phyloP scores from a whole-genome alignment of 768 basidiomycete species.

The Chiua virens region DNA sequence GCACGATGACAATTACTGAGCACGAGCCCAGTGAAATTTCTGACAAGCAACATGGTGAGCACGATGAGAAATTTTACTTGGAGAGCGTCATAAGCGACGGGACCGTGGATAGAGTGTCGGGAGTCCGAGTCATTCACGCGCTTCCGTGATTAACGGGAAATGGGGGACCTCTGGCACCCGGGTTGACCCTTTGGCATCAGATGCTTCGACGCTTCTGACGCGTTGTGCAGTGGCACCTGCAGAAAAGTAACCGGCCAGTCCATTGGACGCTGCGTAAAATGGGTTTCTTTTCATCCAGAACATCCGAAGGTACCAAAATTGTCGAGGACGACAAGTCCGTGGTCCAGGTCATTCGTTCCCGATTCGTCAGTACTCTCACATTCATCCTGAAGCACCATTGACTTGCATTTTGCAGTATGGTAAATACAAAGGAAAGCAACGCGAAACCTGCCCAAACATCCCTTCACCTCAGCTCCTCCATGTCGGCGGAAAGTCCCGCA shows the following conservation, averaged over 20 bases:
- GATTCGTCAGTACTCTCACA: constrained; percentile 48
- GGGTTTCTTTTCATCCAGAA: constrained; percentile 35
- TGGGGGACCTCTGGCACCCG: constrained; percentile 23
- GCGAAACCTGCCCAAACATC: constrained; percentile 39
- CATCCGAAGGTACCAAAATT: constrained; percentile 13
- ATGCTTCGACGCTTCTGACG: constrained; percentile 8
- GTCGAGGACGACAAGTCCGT: constrained; percentile 45
- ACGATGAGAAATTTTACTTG: too few relatives aligned
- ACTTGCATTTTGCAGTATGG: constrained; percentile 45
- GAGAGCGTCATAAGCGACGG: neutral
- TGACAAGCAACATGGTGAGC: constrained; percentile 11
- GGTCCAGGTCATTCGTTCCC: constrained; percentile 57
- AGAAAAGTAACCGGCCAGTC: neutral
- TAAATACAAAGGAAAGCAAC: constrained; percentile 57
- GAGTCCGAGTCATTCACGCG: constrained; percentile 13
- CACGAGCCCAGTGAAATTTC: neutral
- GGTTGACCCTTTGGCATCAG: constrained; percentile 5
- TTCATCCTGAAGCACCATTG: constrained; percentile 13
- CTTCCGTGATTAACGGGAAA: constrained; percentile 8
- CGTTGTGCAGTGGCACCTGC: neutral
- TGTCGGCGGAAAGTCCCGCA: constrained; percentile 18
- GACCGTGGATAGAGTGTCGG: constrained; percentile 24
- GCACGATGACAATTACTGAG: neutral
- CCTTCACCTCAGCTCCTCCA: constrained; percentile 33
- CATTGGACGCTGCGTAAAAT: constrained; percentile 14